Evolutionary conservation across 176 grass and related monocot genomes (phyloP).

Genomic region (Melocanna baccifera): DNA sequence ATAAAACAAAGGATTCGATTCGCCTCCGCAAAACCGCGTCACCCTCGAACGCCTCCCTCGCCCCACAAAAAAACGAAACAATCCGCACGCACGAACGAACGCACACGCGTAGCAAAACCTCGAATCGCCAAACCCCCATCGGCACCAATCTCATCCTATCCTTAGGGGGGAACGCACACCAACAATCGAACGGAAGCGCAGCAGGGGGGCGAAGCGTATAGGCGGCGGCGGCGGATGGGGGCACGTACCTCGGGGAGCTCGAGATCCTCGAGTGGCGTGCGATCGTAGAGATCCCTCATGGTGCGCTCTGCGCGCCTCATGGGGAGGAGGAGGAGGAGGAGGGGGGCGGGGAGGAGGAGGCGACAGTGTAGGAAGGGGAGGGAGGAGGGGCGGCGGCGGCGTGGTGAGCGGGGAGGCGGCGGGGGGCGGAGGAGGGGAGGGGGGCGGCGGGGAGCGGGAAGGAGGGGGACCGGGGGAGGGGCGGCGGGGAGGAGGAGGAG

Average conservation of each 20-base stretch:
- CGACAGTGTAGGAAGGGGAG: no score
- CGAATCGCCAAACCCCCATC: no score
- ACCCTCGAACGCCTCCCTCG: background rate
- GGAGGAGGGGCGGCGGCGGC: no score
- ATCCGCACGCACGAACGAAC: background rate
- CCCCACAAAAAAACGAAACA: background rate
- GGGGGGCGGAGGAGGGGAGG: no score
- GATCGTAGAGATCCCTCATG: constrained; percentile 66
- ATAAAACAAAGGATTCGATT: constrained; percentile 1
- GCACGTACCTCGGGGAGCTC: constrained; percentile 21
- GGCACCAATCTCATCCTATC: background rate
- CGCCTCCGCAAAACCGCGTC: background rate
- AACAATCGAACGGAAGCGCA: background rate
- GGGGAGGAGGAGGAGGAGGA: no score
- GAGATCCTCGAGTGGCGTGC: constrained; percentile 24
- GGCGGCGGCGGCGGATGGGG: background rate
- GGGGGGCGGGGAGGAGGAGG: no score
- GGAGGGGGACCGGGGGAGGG: no score
- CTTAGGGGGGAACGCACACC: background rate
- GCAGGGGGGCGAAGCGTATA: background rate
- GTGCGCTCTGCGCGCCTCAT: constrained; percentile 51
- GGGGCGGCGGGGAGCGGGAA: no score
- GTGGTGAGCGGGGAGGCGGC: no score
- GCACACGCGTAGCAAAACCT: background rate
- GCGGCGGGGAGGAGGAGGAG: no score